phyloP scores from a whole-genome alignment of 257 asterid species.

The Fraxinus anomala region DNA sequence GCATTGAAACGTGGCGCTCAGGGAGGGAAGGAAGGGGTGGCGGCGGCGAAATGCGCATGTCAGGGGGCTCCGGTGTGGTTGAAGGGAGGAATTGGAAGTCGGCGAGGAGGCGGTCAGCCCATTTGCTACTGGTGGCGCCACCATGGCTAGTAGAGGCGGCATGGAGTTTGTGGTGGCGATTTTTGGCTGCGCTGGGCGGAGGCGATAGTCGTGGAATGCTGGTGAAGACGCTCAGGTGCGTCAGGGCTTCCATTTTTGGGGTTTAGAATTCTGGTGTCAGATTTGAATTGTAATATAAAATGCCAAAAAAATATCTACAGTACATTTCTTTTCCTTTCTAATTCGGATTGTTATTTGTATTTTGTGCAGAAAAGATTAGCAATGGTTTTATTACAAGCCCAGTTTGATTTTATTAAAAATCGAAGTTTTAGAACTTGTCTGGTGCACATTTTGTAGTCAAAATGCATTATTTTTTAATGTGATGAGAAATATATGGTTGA shows the following conservation, averaged over 20 bases:
- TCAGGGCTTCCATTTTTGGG: constrained; percentile 54
- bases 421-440: too few species aligned
- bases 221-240: constrained; percentile 53
- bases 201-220: constrained; percentile 46
- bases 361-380: too few species aligned
- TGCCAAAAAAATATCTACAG: not conserved
- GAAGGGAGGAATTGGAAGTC: constrained; percentile 96
- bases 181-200: constrained; percentile 37
- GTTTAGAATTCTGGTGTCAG: constrained; percentile 9
- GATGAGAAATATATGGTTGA: too few species aligned
- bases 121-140: constrained; percentile 69
- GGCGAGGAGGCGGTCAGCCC: constrained; percentile 97
- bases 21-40: constrained; percentile 60
- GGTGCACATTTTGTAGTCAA: too few species aligned
- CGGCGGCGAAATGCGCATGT: constrained; percentile 38
- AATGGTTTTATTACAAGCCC: too few species aligned
- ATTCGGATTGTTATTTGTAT: too few species aligned
- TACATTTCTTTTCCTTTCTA: not conserved
- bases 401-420: too few species aligned
- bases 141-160: constrained; percentile 73
- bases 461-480: too few species aligned
- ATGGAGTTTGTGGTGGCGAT: constrained; percentile 39
- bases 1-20: constrained; percentile 76
- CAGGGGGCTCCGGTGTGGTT: constrained; percentile 39
- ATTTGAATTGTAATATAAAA: not conserved